Evolutionary conservation across 192 early-diverging fungal species (phyloP), one percentile per base, ranked within the genome.

Genomic region (Rhizoclosmatium globosum): DNA sequence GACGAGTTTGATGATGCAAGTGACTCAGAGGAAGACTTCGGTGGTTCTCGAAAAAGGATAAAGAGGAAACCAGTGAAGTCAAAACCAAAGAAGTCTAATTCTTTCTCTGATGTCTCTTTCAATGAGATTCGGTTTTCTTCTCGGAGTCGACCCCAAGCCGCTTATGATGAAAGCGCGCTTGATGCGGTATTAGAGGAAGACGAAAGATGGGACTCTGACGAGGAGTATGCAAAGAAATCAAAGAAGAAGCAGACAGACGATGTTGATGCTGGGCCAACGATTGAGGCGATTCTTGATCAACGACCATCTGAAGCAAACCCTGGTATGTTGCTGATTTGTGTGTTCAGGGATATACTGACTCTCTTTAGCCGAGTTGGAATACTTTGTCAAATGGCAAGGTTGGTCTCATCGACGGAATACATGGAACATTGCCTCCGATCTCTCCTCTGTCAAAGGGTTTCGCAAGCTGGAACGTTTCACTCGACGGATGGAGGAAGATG

Each of bases 361-460:
- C 21, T 57, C n/a, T 73, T 84, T 50, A 76, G 74, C 38, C 21
- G 64, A 76, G 43, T 83, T 91, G 71, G 93, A 95, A 85, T 98
- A 92, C 71, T 84, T 91, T n/a, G 91, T 99, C 76, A 98, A 99
- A 79, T 99, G 97, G 97, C 93, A 93, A 84, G 91, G 93, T 4
- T 92, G 89, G 84, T 94, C 95, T 38, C 95, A 97, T 84, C 84
- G 95, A 59, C 93, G 96, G 74, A 92, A 97, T 56, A 95, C 96
- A 0, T 99, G 97, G 97, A 92, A 96, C 68, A 86, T 87, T 0
- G 88, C 89, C 7, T 87, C 86, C 11, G 82, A 90, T 39, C 88
- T 99, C 43, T 79, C 83, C 17, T 83, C 87, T 2, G 90, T 90
- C 76, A 97, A 95, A 82, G 97, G 97, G 0, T 94, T 50, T 47